phyloP scores from a whole-genome alignment of 257 asterid species.

The Eucommia ulmoides region DNA sequence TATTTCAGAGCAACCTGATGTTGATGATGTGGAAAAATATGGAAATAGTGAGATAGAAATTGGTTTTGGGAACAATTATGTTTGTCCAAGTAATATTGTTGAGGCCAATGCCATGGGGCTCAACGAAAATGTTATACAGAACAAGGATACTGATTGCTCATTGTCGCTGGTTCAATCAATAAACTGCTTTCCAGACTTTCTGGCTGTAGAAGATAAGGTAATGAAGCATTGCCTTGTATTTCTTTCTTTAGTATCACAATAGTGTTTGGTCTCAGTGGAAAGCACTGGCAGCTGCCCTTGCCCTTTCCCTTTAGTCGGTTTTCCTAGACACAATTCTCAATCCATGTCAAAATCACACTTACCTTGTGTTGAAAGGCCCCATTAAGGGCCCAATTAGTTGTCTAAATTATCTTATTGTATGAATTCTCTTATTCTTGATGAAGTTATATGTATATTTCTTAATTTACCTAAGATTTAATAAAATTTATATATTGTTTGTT shows the following conservation, averaged over 20 bases:
- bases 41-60: conserved; percentile 25
- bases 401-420: no score
- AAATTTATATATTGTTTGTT: no score
- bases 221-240: conserved; percentile 1
- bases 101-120: conserved; percentile 26
- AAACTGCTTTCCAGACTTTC: conserved; percentile 29
- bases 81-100: conserved; percentile 25
- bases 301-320: conserved; percentile 2
- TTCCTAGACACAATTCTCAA: conserved; percentile 1
- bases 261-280: no score
- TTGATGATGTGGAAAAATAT: conserved; percentile 19
- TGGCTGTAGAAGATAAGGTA: conserved; percentile 18
- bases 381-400: no score
- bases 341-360: no score
- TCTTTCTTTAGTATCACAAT: no score
- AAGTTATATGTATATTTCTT: no score
- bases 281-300: not conserved
- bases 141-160: conserved; percentile 28
- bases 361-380: no score
- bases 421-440: no score
- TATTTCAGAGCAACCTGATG: conserved; percentile 26
- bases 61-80: conserved; percentile 16
- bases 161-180: conserved; percentile 43
- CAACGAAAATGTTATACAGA: conserved; percentile 31
- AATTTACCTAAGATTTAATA: no score